Base-by-base conservation (phyloP, 768 basidiomycete genomes). In the Kwoniella newhampshirensis region DNA sequence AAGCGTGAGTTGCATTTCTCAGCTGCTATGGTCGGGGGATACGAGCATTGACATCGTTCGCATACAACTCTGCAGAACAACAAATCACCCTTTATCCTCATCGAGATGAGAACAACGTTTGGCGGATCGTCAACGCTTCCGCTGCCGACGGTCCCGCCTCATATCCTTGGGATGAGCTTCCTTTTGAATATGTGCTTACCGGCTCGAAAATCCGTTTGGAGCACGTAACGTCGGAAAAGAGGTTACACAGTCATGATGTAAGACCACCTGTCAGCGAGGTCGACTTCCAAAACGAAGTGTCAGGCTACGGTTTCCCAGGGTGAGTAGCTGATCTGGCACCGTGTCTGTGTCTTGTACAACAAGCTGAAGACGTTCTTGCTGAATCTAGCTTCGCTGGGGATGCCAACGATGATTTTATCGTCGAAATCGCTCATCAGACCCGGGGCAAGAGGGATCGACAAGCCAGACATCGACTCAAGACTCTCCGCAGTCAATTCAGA, bases 51-150 rank as follows among this genome's bases (percentile, higher is more conserved):
- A 25, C 32, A 11, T 9, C 12, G 43, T 4, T 36, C n/a, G n/a
- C n/a, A n/a, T 17, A 12, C 11, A 40, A 39, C 21, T 30, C 17
- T 3, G 26, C 42, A 97, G 93, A 99, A 72, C 96, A 99, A 83
- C 96, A 99, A 79, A 82, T 99, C 60, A 98, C 96, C 0, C 85
- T 99, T n/a, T 99, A 99, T 74, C 96, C 96, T 1, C 96, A 99
- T 76, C 84, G 87, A n/a, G 96, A 99, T 70, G 79, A 81, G n/a
- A 99, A 99, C 81, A 99, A 99, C 75, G 78, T 87, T 66, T 99
- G 90, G 90, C 82, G 84, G 17, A 83, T 99, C 58, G 70, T 86
- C 70, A 94, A 96, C 68, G 86, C 85, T 0, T 87, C 88, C 1
- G 60, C 65, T n/a, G 57, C 60, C 37, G 72, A 75, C 46, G 71